A percentile compares a stretch with the other conserved stretches of the same genome.
phyloP scores from a whole-genome alignment of 495 filamentous ascomycete genomes.

The Neurospora intermedia region DNA sequence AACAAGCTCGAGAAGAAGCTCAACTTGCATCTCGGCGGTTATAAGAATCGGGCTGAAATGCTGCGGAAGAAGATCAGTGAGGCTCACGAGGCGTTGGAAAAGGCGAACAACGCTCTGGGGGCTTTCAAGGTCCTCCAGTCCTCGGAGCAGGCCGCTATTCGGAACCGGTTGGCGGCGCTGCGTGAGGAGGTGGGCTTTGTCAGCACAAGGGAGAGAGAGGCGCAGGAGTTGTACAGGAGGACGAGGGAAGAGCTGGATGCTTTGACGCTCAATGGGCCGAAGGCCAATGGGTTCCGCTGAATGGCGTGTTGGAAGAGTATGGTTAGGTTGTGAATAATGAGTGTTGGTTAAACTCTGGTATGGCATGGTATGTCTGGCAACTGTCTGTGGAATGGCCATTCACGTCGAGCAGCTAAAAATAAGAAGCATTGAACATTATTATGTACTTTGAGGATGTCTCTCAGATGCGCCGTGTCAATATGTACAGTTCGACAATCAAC shows the following conservation, averaged over 20 bases:
- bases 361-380: neutral
- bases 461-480: neutral
- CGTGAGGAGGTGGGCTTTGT: slow-evolving; percentile 77
- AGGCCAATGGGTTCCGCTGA: slow-evolving; percentile 29
- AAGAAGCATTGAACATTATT: neutral
- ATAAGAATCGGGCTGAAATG: slow-evolving; percentile 74
- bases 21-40: slow-evolving; percentile 76
- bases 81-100: slow-evolving; percentile 63
- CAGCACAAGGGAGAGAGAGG: slow-evolving; percentile 74
- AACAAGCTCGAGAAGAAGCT: slow-evolving; percentile 92
- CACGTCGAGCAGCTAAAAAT: neutral
- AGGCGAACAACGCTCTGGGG: slow-evolving; percentile 59
- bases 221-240: slow-evolving; percentile 72
- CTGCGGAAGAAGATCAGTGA: slow-evolving; percentile 73
- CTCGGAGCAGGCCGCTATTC: slow-evolving; percentile 66
- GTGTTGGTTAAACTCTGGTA: neutral
- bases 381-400: neutral
- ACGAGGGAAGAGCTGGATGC: slow-evolving; percentile 68
- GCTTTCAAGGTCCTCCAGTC: slow-evolving; percentile 67
- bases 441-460: neutral
- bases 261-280: slow-evolving; percentile 28
- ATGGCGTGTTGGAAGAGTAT: neutral
- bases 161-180: slow-evolving; percentile 60
- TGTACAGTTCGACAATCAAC: neutral
- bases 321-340: neutral